Conservation (phyloP, 177 flowering plant species). For the Vitis hybrid region DNA sequence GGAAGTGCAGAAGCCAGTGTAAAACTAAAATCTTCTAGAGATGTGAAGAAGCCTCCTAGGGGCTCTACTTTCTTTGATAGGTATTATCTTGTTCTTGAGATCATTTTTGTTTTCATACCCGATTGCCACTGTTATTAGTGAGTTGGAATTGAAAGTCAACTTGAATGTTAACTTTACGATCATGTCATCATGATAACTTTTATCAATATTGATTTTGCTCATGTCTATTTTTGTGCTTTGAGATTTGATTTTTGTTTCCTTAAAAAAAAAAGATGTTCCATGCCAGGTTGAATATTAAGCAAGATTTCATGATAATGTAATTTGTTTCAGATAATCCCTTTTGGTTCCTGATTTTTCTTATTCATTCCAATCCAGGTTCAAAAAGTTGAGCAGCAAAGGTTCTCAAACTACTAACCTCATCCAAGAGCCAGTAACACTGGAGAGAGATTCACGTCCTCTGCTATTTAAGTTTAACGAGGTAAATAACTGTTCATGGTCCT, state of each 20-base stretch:
- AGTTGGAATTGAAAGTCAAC: no score
- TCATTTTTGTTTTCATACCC: not conserved
- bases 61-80: slow-evolving; percentile 77
- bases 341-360: not conserved
- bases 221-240: no score
- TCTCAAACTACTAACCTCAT: slow-evolving; percentile 29
- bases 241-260: no score
- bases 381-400: slow-evolving; percentile 41
- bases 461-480: slow-evolving; percentile 93
- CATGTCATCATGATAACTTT: no score
- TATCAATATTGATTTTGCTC: no score
- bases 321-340: no score
- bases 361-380: slow-evolving; percentile 53
- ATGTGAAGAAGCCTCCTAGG: slow-evolving; percentile 36
- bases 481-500: slow-evolving; percentile 1
- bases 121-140: no score
- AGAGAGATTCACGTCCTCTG: slow-evolving; percentile 70
- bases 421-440: slow-evolving; percentile 39
- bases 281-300: no score
- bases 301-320: no score
- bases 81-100: slow-evolving; percentile 27
- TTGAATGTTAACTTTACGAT: no score
- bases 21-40: slow-evolving; percentile 34
- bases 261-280: no score
- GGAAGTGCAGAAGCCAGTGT: slow-evolving; percentile 14